These are phyloP conservation scores for Themeda triandra DNA, from an alignment of 176 grass and related monocot species.

Conservation along the genomic window DNA sequence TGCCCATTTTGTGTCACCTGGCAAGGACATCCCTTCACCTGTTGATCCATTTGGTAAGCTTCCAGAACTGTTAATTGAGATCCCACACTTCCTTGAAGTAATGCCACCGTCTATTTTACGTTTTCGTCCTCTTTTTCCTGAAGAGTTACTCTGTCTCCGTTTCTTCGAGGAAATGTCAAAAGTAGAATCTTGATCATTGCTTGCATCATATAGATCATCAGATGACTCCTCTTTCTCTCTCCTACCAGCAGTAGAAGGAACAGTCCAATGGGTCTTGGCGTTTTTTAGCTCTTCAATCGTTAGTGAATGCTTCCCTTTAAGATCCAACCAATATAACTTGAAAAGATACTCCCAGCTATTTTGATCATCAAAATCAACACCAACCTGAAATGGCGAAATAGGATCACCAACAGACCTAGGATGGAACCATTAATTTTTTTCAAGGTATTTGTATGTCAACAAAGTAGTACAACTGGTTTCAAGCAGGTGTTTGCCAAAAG, in stretches of 20 bases:
- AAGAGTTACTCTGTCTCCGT: conserved; percentile 36
- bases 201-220: conserved; percentile 77
- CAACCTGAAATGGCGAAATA: conserved; percentile 41
- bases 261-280: conserved; percentile 67
- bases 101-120: conserved; percentile 36
- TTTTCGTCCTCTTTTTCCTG: conserved; percentile 62
- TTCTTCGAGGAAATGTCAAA: conserved; percentile 60
- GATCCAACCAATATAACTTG: conserved; percentile 94
- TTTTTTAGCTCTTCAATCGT: conserved; percentile 73
- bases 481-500: background rate
- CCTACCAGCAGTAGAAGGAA: conserved; percentile 39
- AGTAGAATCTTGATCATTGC: conserved; percentile 62
- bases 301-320: conserved; percentile 73
- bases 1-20: conserved; percentile 64
- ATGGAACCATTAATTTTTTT: conserved; percentile 12
- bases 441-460: background rate
- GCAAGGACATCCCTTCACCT: conserved; percentile 37
- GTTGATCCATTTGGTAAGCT: conserved; percentile 42
- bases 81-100: conserved; percentile 41
- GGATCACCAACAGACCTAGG: background rate
- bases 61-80: conserved; percentile 22
- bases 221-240: conserved; percentile 72
- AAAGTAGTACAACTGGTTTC: background rate
- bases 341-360: conserved; percentile 99
- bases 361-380: conserved; percentile 92